Evolutionary conservation across 2,329 filamentous ascomycete genomes (phyloP).

Genomic region (Nakataea oryzae): DNA sequence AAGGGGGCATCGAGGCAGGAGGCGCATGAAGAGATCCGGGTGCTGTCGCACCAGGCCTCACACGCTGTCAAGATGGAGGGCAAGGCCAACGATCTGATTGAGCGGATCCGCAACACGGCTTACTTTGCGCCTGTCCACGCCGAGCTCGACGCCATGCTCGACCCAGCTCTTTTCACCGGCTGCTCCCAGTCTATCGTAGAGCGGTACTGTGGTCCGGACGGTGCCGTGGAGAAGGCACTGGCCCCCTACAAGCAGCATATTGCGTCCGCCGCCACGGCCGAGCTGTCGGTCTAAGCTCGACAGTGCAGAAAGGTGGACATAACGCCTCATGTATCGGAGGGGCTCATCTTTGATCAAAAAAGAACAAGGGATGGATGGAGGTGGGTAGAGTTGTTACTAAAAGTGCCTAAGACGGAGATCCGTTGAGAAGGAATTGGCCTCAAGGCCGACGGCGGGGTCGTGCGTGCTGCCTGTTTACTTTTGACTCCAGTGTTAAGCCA

Average conservation of each 20-base stretch:
- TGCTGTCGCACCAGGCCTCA: conserved; percentile 68
- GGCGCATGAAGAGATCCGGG: conserved; percentile 77
- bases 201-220: conserved; percentile 27
- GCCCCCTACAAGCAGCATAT: conserved; percentile 26
- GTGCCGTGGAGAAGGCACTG: conserved; percentile 26
- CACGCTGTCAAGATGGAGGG: conserved; percentile 40
- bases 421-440: no score
- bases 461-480: no score
- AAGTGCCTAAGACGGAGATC: no score
- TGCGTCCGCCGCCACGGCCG: conserved; percentile 19
- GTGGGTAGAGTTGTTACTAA: no score
- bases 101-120: conserved; percentile 58
- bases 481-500: no score
- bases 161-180: conserved; percentile 20
- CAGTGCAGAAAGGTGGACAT: background rate
- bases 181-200: conserved; percentile 35
- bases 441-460: no score
- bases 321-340: background rate
- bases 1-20: conserved; percentile 67
- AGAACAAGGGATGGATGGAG: no score
- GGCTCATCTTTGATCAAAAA: background rate
- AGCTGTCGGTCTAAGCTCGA: conserved; percentile 24
- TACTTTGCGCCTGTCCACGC: conserved; percentile 67
- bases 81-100: conserved; percentile 70
- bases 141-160: conserved; percentile 29